phyloP scores from a whole-genome alignment of 495 filamentous ascomycete species.

The Aspergillus homomorphus region DNA sequence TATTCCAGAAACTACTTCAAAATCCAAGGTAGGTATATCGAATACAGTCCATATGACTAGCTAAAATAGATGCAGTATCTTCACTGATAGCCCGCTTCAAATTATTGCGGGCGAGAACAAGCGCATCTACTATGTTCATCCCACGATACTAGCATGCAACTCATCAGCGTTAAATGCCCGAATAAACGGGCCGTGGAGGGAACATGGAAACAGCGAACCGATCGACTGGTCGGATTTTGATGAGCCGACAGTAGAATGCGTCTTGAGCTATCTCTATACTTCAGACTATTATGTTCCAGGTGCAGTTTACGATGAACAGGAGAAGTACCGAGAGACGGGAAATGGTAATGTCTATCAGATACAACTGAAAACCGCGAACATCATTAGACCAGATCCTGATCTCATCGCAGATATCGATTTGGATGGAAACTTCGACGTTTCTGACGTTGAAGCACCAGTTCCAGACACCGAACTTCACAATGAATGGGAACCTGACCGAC shows the following conservation, averaged over 20 bases:
- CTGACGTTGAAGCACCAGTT: constrained; percentile 1
- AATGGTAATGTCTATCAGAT: constrained; percentile 2
- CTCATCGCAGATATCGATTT: constrained; percentile 2
- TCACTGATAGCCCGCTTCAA: constrained; percentile 1
- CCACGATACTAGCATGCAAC: constrained; percentile 2
- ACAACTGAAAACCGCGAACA: constrained; percentile 1
- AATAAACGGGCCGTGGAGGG: constrained; percentile 1
- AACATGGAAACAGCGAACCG: constrained; percentile 2
- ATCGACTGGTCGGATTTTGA: constrained; percentile 2
- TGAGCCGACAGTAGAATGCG: constrained; percentile 1
- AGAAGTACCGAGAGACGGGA: constrained; percentile 1
- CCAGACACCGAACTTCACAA: constrained; percentile 2
- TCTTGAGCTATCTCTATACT: constrained; percentile 1
- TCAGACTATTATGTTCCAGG: constrained; percentile 2
- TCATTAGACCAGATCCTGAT: constrained; percentile 2
- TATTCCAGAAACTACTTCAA: constrained; percentile 2
- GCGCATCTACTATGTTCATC: constrained; percentile 1
- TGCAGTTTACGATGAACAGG: constrained; percentile 2
- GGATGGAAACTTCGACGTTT: background rate
- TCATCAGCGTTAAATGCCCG: constrained; percentile 2
- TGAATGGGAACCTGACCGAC: constrained; percentile 1
- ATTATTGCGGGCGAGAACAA: constrained; percentile 2
- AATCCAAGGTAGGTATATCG: constrained; percentile 2
- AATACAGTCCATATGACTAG: constrained; percentile 1
- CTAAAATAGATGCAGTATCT: constrained; percentile 2